Evolutionary conservation across 2,329 filamentous ascomycete genomes (phyloP).

Genomic region (Westerdykella sp.): DNA sequence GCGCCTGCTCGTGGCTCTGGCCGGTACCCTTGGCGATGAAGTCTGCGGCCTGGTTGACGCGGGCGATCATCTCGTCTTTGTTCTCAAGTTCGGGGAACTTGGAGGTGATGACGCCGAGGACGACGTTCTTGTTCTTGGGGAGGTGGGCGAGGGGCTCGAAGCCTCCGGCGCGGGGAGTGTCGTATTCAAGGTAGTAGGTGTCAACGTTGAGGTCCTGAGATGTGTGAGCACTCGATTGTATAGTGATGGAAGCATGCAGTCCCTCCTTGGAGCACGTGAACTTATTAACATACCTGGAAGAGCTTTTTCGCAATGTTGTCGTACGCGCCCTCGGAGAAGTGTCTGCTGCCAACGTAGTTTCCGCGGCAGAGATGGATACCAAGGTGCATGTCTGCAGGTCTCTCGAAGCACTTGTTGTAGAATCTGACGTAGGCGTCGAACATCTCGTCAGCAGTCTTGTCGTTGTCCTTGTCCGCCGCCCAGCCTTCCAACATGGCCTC

Average conservation of each 20-base stretch:
- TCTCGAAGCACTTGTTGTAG: slow-evolving; percentile 64
- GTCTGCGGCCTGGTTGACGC: slow-evolving; percentile 51
- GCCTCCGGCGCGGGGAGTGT: slow-evolving; percentile 44
- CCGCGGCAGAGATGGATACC: slow-evolving; percentile 67
- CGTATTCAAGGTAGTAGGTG: slow-evolving; percentile 42
- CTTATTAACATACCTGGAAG: slow-evolving; percentile 24
- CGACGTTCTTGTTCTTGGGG: slow-evolving; percentile 44
- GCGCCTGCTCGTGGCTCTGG: slow-evolving; percentile 58
- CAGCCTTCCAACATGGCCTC: slow-evolving; percentile 34
- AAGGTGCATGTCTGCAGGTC: slow-evolving; percentile 65
- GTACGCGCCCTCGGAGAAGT: slow-evolving; percentile 45
- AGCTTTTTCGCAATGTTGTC: slow-evolving; percentile 42
- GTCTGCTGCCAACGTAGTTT: slow-evolving; percentile 43
- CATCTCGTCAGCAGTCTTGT: slow-evolving; percentile 61
- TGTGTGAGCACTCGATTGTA: neutral
- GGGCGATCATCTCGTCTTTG: slow-evolving; percentile 43
- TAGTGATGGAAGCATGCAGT: neutral
- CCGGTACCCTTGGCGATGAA: slow-evolving; percentile 63
- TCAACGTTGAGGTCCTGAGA: slow-evolving; percentile 34
- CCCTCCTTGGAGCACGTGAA: neutral
- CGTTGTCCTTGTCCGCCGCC: slow-evolving; percentile 59
- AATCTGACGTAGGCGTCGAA: slow-evolving; percentile 70
- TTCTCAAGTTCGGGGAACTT: slow-evolving; percentile 44
- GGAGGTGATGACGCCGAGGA: slow-evolving; percentile 43
- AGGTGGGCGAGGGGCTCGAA: slow-evolving; percentile 43